Evolutionary conservation across 108 stramenopile genomes (phyloP).

Genomic region (Fragilaria crotonensis): DNA sequence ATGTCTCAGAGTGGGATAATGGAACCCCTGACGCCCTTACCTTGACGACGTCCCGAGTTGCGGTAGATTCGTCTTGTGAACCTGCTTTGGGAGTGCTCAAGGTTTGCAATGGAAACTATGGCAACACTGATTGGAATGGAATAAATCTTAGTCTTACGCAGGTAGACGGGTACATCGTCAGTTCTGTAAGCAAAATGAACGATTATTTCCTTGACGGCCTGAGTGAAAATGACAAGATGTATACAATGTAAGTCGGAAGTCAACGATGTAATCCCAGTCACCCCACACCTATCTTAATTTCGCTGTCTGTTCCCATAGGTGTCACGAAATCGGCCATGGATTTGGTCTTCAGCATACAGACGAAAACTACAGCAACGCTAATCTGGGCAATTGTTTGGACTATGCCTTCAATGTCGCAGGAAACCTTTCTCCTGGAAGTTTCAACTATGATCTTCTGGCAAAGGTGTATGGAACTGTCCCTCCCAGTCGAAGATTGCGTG

Average conservation of each 20-base stretch:
- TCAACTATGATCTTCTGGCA: conserved; percentile 50
- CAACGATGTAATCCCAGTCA: no score
- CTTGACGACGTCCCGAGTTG: conserved; percentile 6
- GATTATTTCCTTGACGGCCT: conserved; percentile 21
- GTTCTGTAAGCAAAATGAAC: conserved; percentile 34
- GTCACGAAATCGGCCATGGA: conserved; percentile 49
- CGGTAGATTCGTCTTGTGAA: conserved; percentile 7
- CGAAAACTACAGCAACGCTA: conserved; percentile 12
- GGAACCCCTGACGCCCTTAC: conserved; percentile 24
- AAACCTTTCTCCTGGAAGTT: conserved; percentile 31
- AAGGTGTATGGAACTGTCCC: conserved; percentile 55
- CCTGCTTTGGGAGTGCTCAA: conserved; percentile 2
- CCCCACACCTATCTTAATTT: neutral
- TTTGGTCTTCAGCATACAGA: conserved; percentile 20
- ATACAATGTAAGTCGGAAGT: conserved; percentile 17
- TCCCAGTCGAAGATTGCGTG: neutral
- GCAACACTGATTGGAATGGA: conserved; percentile 42
- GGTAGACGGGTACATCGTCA: conserved; percentile 11
- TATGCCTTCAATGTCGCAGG: neutral
- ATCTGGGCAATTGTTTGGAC: conserved; percentile 18
- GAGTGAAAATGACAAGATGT: conserved; percentile 15
- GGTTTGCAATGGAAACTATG: conserved; percentile 47
- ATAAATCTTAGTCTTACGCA: conserved; percentile 10
- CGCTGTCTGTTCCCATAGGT: neutral
- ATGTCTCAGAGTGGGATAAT: conserved; percentile 25